These are phyloP conservation scores for Septoria linicola DNA, from an alignment of 2,329 filamentous ascomycete genomes.

Conservation along the genomic window DNA sequence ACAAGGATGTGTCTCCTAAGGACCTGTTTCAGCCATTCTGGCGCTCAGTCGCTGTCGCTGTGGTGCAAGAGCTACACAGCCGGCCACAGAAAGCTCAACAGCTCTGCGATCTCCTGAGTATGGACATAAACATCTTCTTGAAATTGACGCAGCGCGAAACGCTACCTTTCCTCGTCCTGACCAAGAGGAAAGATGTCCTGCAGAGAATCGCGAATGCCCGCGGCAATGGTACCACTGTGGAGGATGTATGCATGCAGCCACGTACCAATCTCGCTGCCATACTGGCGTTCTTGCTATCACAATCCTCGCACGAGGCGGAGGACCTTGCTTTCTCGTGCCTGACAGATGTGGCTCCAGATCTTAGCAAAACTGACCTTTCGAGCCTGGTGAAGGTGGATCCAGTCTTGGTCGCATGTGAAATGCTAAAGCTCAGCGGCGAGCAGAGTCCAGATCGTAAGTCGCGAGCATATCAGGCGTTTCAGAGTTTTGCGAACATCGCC, in stretches of 20 bases:
- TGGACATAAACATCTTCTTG: constrained; percentile 72
- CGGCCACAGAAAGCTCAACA: constrained; percentile 79
- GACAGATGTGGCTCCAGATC: constrained; percentile 66
- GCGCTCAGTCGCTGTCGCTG: constrained; percentile 76
- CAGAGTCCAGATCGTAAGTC: constrained; percentile 51
- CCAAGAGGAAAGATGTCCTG: constrained; percentile 73
- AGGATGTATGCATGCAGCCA: constrained; percentile 62
- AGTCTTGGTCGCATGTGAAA: constrained; percentile 71
- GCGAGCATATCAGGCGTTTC: constrained; percentile 50
- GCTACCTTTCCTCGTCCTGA: constrained; percentile 80
- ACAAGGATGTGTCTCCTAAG: constrained; percentile 56
- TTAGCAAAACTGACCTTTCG: constrained; percentile 63
- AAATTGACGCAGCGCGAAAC: constrained; percentile 75
- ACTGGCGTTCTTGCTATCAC: constrained; percentile 58
- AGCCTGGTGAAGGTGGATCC: constrained; percentile 73
- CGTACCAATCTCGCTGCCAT: constrained; percentile 58
- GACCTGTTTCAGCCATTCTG: constrained; percentile 80
- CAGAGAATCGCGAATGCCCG: constrained; percentile 74
- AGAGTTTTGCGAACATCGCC: constrained; percentile 48
- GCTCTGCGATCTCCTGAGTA: constrained; percentile 76
- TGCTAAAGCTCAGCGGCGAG: constrained; percentile 77
- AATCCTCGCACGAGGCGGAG: constrained; percentile 64
- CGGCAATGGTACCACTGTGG: constrained; percentile 51
- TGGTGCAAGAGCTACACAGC: constrained; percentile 76
- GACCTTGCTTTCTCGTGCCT: constrained; percentile 67